Evolutionary conservation across 2,329 filamentous ascomycete genomes (phyloP).

Genomic region (Calonectria crousiana): DNA sequence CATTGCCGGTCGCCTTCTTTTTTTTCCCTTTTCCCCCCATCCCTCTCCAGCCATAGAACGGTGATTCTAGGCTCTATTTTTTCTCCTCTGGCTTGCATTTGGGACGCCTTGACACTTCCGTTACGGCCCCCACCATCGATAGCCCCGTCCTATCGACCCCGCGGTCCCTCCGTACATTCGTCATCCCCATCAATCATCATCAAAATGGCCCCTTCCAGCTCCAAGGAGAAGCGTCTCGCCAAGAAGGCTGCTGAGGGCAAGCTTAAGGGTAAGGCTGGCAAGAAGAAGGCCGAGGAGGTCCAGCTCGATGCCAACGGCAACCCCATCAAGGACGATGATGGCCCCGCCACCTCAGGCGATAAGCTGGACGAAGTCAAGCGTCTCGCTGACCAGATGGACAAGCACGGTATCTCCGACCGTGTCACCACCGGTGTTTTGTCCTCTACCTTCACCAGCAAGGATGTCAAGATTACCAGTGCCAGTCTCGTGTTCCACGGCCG

Average conservation of each 20-base stretch:
- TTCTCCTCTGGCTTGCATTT: slow-evolving; percentile 38
- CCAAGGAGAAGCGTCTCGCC: slow-evolving; percentile 79
- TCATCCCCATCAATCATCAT: slow-evolving; percentile 31
- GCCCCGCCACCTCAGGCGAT: slow-evolving; percentile 76
- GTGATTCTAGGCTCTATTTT: slow-evolving; percentile 37
- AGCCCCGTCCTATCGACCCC: slow-evolving; percentile 44
- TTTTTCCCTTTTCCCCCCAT: slow-evolving; percentile 30
- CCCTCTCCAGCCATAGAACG: slow-evolving; percentile 39
- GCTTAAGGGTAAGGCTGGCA: slow-evolving; percentile 74
- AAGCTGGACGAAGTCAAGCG: slow-evolving; percentile 88
- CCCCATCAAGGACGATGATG: slow-evolving; percentile 65
- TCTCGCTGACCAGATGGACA: slow-evolving; percentile 92
- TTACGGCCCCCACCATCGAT: slow-evolving; percentile 36
- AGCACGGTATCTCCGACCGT: slow-evolving; percentile 94
- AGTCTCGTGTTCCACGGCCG: slow-evolving; percentile 98
- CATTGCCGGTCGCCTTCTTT: slow-evolving; percentile 36
- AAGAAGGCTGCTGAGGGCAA: slow-evolving; percentile 80
- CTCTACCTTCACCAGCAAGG: slow-evolving; percentile 85
- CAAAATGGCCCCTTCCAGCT: slow-evolving; percentile 74
- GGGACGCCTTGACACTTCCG: slow-evolving; percentile 24
- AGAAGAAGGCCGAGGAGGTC: slow-evolving; percentile 79
- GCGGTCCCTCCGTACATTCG: slow-evolving; percentile 32
- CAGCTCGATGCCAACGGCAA: slow-evolving; percentile 74
- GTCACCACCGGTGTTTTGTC: slow-evolving; percentile 97
- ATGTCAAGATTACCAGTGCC: slow-evolving; percentile 96